phyloP scores from a whole-genome alignment of 2,329 filamentous ascomycete genomes.

The Monilinia fructicola region DNA sequence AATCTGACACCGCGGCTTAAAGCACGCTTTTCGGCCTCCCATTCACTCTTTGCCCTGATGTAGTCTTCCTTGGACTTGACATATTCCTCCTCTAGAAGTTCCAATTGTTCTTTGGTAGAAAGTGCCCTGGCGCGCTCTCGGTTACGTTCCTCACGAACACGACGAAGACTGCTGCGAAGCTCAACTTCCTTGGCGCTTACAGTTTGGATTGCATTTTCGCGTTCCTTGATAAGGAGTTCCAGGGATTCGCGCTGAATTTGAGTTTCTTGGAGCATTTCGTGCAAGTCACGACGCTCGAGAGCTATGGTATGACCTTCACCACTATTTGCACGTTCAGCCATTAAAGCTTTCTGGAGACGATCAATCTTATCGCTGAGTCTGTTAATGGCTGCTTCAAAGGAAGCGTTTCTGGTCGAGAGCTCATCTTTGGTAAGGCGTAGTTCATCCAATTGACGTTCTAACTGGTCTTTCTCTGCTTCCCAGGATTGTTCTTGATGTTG shows the following conservation, averaged over 20 bases:
- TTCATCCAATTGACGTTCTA: conserved; percentile 47
- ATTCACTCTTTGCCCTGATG: conserved; percentile 44
- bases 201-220: conserved; percentile 63
- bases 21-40: conserved; percentile 47
- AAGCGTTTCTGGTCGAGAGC: conserved; percentile 41
- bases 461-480: conserved; percentile 40
- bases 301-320: conserved; percentile 57
- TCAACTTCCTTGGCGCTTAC: conserved; percentile 57
- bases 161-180: conserved; percentile 66
- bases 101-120: conserved; percentile 32
- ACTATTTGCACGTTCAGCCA: conserved; percentile 55
- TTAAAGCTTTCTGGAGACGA: conserved; percentile 48
- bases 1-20: conserved; percentile 44
- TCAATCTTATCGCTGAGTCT: conserved; percentile 53
- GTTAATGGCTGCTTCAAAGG: conserved; percentile 47
- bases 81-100: conserved; percentile 43
- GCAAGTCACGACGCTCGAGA: conserved; percentile 59
- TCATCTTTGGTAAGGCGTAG: conserved; percentile 48
- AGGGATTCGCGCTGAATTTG: conserved; percentile 66
- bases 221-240: conserved; percentile 69
- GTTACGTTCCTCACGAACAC: conserved; percentile 65
- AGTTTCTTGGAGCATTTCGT: conserved; percentile 59
- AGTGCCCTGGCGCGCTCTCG: conserved; percentile 37
- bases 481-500: conserved; percentile 47
- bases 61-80: conserved; percentile 33